phyloP scores from a whole-genome alignment of 1,284 basidiomycete genomes.

The Puccinia sorghi region DNA sequence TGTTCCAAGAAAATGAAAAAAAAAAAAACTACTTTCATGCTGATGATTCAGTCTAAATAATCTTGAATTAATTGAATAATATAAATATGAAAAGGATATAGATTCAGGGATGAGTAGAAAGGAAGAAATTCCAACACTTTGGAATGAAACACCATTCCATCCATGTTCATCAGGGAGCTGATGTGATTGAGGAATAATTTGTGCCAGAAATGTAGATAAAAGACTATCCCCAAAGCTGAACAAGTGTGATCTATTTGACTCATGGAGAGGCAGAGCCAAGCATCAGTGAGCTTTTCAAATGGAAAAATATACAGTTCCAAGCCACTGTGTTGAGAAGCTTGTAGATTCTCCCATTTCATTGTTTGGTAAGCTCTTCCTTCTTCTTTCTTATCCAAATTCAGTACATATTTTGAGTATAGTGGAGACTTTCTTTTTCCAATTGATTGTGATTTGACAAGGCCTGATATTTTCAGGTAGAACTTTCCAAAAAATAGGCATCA shows the following conservation, averaged over 20 bases:
- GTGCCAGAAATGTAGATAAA: conserved; percentile 28
- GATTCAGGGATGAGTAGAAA: too few species aligned
- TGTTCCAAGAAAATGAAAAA: too few species aligned
- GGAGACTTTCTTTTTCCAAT: background rate
- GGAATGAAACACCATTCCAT: conserved; percentile 15
- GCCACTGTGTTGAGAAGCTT: background rate
- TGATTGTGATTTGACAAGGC: background rate
- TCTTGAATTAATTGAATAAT: too few species aligned
- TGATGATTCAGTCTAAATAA: too few species aligned
- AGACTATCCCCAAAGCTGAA: background rate
- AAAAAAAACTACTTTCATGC: too few species aligned
- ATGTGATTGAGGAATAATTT: background rate
- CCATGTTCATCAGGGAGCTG: background rate
- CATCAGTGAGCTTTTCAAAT: conserved; percentile 16
- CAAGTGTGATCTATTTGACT: conserved; percentile 15
- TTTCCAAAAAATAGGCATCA: background rate
- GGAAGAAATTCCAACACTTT: too few species aligned
- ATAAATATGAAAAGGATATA: too few species aligned
- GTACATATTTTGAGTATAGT: background rate
- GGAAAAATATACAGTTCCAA: conserved; percentile 12
- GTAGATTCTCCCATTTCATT: conserved; percentile 1
- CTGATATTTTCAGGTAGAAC: conserved; percentile 17
- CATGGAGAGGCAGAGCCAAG: conserved; percentile 21
- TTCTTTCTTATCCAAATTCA: conserved; percentile 23
- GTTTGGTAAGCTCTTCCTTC: background rate